Conservation (phyloP, 495 filamentous ascomycete species). For the Podospora tetraspora region DNA sequence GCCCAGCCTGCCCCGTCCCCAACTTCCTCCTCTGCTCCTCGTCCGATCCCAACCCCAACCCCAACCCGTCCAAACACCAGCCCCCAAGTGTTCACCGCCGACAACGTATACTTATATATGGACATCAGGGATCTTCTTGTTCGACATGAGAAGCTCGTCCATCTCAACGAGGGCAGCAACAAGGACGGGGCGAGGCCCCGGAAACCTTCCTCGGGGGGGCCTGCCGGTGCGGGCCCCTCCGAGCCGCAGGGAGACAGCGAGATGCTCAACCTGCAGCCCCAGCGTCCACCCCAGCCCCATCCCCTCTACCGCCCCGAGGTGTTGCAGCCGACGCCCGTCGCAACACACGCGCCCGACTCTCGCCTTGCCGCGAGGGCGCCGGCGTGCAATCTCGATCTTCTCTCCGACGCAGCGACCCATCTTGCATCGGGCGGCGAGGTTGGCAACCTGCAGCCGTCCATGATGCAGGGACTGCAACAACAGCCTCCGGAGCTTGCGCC, state of each 20-base stretch:
- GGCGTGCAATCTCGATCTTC: conserved; percentile 47
- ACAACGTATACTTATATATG: conserved; percentile 46
- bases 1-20: conserved; percentile 3
- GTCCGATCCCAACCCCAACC: too few species aligned
- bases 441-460: conserved; percentile 40
- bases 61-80: neutral
- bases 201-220: conserved; percentile 41
- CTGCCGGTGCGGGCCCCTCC: conserved; percentile 31
- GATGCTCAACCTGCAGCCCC: conserved; percentile 38
- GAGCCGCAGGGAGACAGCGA: conserved; percentile 40
- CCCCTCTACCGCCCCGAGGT: conserved; percentile 34
- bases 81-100: neutral
- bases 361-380: conserved; percentile 39
- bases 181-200: conserved; percentile 44
- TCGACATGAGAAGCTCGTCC: conserved; percentile 68
- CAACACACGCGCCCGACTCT: conserved; percentile 37
- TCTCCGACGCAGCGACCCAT: conserved; percentile 49
- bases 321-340: conserved; percentile 34
- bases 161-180: conserved; percentile 54
- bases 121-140: conserved; percentile 64
- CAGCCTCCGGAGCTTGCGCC: conserved; percentile 34
- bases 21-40: neutral
- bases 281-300: conserved; percentile 21
- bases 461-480: conserved; percentile 40
- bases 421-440: conserved; percentile 46